These are phyloP conservation scores for Ciborinia camelliae DNA, from an alignment of 2,329 filamentous ascomycete genomes.

Conservation along the genomic window DNA sequence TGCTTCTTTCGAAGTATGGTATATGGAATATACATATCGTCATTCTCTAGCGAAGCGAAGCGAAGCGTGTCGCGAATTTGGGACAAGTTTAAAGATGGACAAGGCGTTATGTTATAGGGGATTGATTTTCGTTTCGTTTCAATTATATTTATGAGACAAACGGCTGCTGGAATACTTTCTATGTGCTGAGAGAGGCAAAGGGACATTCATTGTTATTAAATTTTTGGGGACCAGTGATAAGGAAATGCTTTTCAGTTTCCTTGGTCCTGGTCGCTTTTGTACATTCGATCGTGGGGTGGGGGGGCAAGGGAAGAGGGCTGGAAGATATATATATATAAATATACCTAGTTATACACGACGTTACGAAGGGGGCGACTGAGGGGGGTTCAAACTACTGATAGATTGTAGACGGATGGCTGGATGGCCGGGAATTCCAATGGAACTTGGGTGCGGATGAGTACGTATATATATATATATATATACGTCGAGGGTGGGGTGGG, in stretches of 20 bases:
- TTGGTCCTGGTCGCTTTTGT: not conserved
- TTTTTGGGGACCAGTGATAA: not conserved
- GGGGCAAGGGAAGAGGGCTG: too few species aligned
- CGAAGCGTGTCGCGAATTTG: not conserved
- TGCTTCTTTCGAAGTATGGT: not conserved
- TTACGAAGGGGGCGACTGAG: not conserved
- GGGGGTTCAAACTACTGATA: not conserved
- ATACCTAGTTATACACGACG: not conserved
- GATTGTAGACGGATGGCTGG: not conserved
- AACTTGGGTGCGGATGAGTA: not conserved
- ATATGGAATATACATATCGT: not conserved
- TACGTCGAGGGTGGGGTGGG: too few species aligned
- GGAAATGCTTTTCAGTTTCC: not conserved
- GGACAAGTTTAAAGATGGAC: not conserved
- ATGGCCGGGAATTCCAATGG: not conserved
- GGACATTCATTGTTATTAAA: conserved; percentile 2
- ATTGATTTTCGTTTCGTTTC: not conserved
- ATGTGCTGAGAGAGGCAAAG: not conserved
- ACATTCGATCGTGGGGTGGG: not conserved
- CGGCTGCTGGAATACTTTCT: not conserved
- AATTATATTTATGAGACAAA: not conserved
- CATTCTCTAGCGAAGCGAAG: not conserved
- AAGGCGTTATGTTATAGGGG: not conserved
- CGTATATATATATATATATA: not conserved
- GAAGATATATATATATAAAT: not conserved